phyloP scores from a whole-genome alignment of 176 grass and related monocot species.

The Eleusine coracana region DNA sequence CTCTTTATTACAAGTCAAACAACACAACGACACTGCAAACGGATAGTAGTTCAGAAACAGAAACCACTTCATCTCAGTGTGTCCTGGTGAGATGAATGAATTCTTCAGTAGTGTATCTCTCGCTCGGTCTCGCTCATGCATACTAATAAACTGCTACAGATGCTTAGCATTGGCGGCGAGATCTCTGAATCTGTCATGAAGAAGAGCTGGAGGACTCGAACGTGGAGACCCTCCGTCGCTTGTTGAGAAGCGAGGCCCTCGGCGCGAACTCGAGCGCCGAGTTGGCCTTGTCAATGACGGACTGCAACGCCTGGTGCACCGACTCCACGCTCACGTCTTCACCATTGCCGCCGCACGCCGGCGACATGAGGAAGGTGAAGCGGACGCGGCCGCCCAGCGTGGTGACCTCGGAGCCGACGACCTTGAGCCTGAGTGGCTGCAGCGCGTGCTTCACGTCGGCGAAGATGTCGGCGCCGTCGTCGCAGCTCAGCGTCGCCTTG shows the following conservation, averaged over 20 bases:
- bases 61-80: too few relatives aligned
- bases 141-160: background rate
- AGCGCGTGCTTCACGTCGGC: conserved; percentile 58
- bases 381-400: conserved; percentile 75
- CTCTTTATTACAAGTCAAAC: background rate
- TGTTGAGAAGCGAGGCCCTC: conserved; percentile 56
- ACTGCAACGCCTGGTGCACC: conserved; percentile 62
- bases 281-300: conserved; percentile 58
- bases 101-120: too few relatives aligned
- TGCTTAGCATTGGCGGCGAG: background rate
- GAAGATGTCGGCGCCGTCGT: conserved; percentile 69
- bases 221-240: conserved; percentile 56
- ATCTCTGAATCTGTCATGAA: conserved; percentile 41
- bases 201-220: conserved; percentile 83
- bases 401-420: conserved; percentile 72
- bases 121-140: background rate
- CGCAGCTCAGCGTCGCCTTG: conserved; percentile 78
- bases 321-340: conserved; percentile 33
- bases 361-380: conserved; percentile 47
- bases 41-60: too few relatives aligned
- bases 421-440: conserved; percentile 49
- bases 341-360: conserved; percentile 2
- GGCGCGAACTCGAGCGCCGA: conserved; percentile 62
- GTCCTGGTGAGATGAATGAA: too few relatives aligned
- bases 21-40: too few relatives aligned